A percentile compares a stretch with the other conserved stretches of the same genome.
Evolutionary conservation across 78 protist species (phyloP).

Genomic region (Protostelium mycophagum): DNA sequence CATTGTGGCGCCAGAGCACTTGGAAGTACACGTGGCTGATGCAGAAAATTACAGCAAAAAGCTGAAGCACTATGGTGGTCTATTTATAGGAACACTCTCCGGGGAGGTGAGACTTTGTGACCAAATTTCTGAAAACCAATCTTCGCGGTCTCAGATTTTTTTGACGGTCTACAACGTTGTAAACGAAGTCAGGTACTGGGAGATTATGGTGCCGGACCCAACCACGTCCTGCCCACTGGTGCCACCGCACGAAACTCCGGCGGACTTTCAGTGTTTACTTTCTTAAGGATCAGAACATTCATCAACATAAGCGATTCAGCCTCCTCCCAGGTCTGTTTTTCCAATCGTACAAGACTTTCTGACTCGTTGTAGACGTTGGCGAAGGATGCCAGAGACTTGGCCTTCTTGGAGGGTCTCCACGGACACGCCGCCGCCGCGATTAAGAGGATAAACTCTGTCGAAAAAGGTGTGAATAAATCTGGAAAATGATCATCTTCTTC

Average conservation of each 20-base stretch:
- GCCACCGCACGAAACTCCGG: conserved; percentile 65
- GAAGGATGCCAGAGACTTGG: conserved; percentile 2
- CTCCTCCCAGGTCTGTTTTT: neutral
- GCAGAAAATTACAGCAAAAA: neutral
- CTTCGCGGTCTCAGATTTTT: too few relatives aligned
- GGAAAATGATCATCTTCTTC: too few relatives aligned
- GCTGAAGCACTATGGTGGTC: conserved; percentile 52
- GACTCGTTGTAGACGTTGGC: neutral
- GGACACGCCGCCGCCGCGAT: conserved; percentile 43
- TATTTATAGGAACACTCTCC: conserved; percentile 64
- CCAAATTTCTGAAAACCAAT: neutral
- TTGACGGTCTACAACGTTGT: too few relatives aligned
- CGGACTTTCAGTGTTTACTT: conserved; percentile 63
- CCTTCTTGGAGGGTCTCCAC: conserved; percentile 26
- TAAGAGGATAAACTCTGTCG: neutral
- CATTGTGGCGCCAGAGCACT: conserved; percentile 73
- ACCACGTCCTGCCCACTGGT: conserved; percentile 83
- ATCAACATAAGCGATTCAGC: conserved; percentile 9
- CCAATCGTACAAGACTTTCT: neutral
- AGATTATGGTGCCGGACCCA: conserved; percentile 82
- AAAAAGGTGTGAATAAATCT: neutral
- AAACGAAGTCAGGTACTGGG: conserved; percentile 40
- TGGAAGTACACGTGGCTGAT: conserved; percentile 33
- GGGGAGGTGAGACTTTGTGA: conserved; percentile 22
- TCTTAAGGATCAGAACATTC: conserved; percentile 50